phyloP scores from a whole-genome alignment of 306 rosid species.

The Cicer bijugum region DNA sequence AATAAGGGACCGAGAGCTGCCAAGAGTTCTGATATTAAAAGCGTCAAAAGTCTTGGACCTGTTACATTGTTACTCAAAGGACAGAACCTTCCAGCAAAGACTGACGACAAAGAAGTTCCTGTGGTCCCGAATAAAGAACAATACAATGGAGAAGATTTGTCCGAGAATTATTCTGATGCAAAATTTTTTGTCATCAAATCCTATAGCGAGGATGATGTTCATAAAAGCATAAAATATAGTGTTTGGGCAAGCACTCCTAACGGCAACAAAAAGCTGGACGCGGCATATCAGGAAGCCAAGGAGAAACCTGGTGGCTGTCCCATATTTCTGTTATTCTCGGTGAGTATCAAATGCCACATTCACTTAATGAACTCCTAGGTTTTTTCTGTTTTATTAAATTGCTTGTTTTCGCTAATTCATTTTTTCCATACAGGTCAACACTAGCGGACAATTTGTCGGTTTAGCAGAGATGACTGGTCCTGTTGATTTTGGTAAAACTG shows the following conservation, averaged over 20 bases:
- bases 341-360: slow-evolving; percentile 34
- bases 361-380: background rate
- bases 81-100: slow-evolving; percentile 48
- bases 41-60: slow-evolving; percentile 38
- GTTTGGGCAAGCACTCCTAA: slow-evolving; percentile 68
- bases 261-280: slow-evolving; percentile 57
- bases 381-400: slow-evolving; percentile 25
- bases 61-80: slow-evolving; percentile 52
- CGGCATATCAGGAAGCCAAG: slow-evolving; percentile 56
- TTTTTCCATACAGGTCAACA: slow-evolving; percentile 51
- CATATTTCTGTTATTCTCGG: slow-evolving; percentile 59
- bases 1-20: slow-evolving; percentile 61
- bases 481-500: slow-evolving; percentile 51
- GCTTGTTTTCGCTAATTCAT: background rate
- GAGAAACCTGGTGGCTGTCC: slow-evolving; percentile 56
- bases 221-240: slow-evolving; percentile 59
- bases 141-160: slow-evolving; percentile 48
- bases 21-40: slow-evolving; percentile 43
- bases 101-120: slow-evolving; percentile 44
- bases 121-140: slow-evolving; percentile 46
- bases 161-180: slow-evolving; percentile 52
- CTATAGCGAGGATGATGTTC: slow-evolving; percentile 65
- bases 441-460: slow-evolving; percentile 67
- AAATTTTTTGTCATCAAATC: slow-evolving; percentile 59
- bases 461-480: slow-evolving; percentile 63